phyloP scores from a whole-genome alignment of 208 protist species.

The Leishmania mexicana region DNA sequence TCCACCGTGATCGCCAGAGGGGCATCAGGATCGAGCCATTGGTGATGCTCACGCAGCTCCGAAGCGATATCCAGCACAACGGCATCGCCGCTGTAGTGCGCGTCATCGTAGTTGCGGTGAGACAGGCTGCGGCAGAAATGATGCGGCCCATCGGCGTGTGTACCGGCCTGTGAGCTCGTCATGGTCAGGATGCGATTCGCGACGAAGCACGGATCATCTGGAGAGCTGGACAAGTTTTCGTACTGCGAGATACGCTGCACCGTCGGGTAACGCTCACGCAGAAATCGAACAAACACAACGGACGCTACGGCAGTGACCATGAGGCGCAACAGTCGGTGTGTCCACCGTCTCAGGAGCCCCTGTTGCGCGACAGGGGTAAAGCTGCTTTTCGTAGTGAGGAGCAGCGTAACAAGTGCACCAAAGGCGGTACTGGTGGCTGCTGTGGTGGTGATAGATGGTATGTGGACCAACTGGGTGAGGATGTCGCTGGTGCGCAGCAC shows the following conservation, averaged over 20 bases:
- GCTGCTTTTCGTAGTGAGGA: slow-evolving; percentile 10
- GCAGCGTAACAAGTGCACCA: slow-evolving; percentile 30
- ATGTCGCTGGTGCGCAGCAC: slow-evolving; percentile 38
- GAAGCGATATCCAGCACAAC: slow-evolving; percentile 52
- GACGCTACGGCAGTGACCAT: neutral
- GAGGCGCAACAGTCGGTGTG: slow-evolving; percentile 8
- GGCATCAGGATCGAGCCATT: slow-evolving; percentile 3
- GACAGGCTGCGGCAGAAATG: slow-evolving; percentile 54
- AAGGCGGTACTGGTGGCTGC: slow-evolving; percentile 36
- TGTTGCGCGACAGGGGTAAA: neutral
- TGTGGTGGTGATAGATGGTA: slow-evolving; percentile 47
- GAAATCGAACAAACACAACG: slow-evolving; percentile 31
- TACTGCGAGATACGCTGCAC: slow-evolving; percentile 34
- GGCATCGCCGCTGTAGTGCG: slow-evolving; percentile 73
- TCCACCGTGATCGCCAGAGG: slow-evolving; percentile 40
- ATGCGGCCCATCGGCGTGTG: slow-evolving; percentile 70
- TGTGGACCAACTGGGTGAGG: slow-evolving; percentile 30
- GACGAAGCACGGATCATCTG: slow-evolving; percentile 53
- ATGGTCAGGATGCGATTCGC: slow-evolving; percentile 50
- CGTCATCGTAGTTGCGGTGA: slow-evolving; percentile 41
- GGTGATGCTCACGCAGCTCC: slow-evolving; percentile 25
- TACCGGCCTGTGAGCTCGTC: slow-evolving; percentile 77
- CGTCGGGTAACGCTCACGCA: slow-evolving; percentile 32
- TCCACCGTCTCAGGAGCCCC: neutral
- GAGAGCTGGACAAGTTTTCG: slow-evolving; percentile 45